Percentiles rank a stretch among this genome's conserved stretches.
phyloP scores from a whole-genome alignment of 768 basidiomycete genomes.

The Tremella yokohamensis region DNA sequence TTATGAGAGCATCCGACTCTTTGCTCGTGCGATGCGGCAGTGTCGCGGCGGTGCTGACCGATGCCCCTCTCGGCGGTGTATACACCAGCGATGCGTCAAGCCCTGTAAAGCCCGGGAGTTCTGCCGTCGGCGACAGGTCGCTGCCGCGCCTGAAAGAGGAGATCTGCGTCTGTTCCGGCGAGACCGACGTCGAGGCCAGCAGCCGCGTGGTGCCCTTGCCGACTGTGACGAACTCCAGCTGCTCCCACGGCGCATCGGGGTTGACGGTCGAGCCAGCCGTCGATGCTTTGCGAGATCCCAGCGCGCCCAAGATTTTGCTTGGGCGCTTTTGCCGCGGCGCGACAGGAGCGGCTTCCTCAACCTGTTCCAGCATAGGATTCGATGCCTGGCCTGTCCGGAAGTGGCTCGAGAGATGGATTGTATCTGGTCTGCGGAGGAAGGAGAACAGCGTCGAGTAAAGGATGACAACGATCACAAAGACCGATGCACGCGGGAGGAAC shows the following conservation, averaged over 20 bases:
- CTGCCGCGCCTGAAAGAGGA: background rate
- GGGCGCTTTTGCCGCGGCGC: background rate
- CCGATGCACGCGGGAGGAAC: conserved; percentile 47
- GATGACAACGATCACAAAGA: conserved; percentile 40
- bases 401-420: conserved; percentile 40
- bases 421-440: conserved; percentile 48
- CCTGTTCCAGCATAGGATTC: too few species aligned
- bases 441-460: conserved; percentile 43
- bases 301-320: background rate
- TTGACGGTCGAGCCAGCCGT: conserved; percentile 11
- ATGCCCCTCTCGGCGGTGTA: background rate
- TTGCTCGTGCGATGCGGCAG: background rate
- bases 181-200: background rate
- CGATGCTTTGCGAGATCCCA: background rate
- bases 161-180: background rate
- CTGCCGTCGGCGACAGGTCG: conserved; percentile 1
- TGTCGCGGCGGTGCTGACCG: background rate
- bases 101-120: background rate
- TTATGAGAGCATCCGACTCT: background rate
- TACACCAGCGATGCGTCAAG: too few species aligned
- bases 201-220: conserved; percentile 14
- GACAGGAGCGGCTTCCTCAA: background rate
- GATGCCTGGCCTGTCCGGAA: conserved; percentile 18
- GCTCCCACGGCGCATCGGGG: conserved; percentile 40
- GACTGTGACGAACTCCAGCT: conserved; percentile 38